phyloP scores from a whole-genome alignment of 2,329 filamentous ascomycete species.

The Pseudocercospora macadamiae region DNA sequence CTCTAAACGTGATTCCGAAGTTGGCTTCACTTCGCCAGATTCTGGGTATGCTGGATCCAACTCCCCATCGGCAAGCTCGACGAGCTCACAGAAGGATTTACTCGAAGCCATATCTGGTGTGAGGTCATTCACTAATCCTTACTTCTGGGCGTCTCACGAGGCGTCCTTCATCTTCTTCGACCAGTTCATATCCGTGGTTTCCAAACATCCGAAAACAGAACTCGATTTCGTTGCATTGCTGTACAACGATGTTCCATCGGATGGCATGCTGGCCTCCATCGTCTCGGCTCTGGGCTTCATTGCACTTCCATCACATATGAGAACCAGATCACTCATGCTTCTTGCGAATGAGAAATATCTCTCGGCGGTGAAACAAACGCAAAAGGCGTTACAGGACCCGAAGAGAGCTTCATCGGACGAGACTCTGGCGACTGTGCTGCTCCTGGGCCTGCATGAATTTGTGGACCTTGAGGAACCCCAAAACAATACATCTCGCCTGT shows the following conservation, averaged over 20 bases:
- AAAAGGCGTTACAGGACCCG: conserved; percentile 7
- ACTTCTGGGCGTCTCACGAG: conserved; percentile 9
- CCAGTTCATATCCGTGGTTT: conserved; percentile 5
- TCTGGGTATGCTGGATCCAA: not conserved
- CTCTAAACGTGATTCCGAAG: not conserved
- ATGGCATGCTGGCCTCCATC: conserved; percentile 12
- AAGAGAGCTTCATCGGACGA: conserved; percentile 9
- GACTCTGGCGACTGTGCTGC: conserved; percentile 11
- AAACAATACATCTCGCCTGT: not conserved
- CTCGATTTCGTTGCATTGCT: conserved; percentile 12
- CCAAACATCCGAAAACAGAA: conserved; percentile 6
- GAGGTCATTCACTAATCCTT: conserved; percentile 1
- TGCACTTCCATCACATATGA: not conserved
- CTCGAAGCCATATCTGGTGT: not conserved
- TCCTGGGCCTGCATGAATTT: conserved; percentile 13
- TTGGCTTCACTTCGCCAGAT: not conserved
- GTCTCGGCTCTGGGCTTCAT: conserved; percentile 10
- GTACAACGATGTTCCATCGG: not conserved
- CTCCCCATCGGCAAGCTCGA: not conserved
- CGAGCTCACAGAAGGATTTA: not conserved
- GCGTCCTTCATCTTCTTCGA: conserved; percentile 8
- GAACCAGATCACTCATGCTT: not conserved
- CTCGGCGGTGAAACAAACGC: conserved; percentile 7
- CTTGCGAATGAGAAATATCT: conserved; percentile 5
- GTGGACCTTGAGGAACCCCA: conserved; percentile 1